Evolutionary conservation across 495 filamentous ascomycete genomes (phyloP).

Genomic region (Talaromyces wortmannii): DNA sequence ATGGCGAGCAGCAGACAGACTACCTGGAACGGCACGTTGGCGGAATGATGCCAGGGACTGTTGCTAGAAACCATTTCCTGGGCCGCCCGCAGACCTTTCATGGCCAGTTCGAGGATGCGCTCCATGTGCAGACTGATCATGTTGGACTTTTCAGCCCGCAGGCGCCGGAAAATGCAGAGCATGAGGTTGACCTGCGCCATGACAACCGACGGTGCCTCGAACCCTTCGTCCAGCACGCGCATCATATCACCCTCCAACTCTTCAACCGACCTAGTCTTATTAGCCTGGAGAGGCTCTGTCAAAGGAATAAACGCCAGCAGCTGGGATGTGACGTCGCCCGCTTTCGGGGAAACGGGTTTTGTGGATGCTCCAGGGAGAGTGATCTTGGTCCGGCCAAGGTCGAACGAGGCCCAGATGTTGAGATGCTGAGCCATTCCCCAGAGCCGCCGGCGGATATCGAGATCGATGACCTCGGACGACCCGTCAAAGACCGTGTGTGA

Average conservation of each 20-base stretch:
- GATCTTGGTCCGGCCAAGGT: conserved; percentile 42
- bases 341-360: conserved; percentile 7
- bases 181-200: conserved; percentile 52
- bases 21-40: conserved; percentile 46
- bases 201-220: conserved; percentile 28
- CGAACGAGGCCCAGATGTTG: conserved; percentile 41
- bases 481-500: conserved; percentile 3
- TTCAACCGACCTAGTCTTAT: conserved; percentile 14
- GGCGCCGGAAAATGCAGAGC: conserved; percentile 71
- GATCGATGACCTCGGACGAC: conserved; percentile 9
- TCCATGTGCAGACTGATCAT: conserved; percentile 62
- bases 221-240: conserved; percentile 15
- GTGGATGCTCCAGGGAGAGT: conserved; percentile 21
- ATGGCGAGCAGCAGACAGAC: conserved; percentile 43
- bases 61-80: conserved; percentile 20
- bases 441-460: conserved; percentile 25
- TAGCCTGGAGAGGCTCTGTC: conserved; percentile 27
- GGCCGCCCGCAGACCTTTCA: conserved; percentile 21
- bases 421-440: conserved; percentile 36
- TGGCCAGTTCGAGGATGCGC: conserved; percentile 16
- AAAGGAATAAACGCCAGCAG: conserved; percentile 28
- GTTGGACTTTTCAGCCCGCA: conserved; percentile 57
- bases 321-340: conserved; percentile 27
- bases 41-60: conserved; percentile 46
- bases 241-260: conserved; percentile 21